Conservation (phyloP, 176 grass and related monocot genomes). For the Tillandsia fasciculata region DNA sequence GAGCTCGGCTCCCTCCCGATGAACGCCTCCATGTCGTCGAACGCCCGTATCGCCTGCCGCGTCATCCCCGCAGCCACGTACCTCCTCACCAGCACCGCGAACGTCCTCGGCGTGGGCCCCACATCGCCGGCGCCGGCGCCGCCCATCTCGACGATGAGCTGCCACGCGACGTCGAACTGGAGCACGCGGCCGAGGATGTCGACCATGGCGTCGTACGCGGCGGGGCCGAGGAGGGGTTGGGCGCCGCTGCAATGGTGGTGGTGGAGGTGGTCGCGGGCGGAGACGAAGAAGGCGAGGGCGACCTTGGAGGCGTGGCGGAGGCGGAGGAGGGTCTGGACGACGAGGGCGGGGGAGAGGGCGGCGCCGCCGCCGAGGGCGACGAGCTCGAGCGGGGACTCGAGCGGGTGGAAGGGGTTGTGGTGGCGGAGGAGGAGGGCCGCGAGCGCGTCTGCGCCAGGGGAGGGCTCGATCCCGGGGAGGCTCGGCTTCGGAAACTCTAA, state of each 20-base stretch:
- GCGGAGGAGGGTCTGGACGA: conserved; percentile 75
- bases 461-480: conserved; percentile 31
- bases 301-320: conserved; percentile 79
- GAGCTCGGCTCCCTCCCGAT: conserved; percentile 62
- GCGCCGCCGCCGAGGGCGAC: conserved; percentile 34
- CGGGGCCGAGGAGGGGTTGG: conserved; percentile 13
- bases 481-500: conserved; percentile 28
- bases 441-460: conserved; percentile 44
- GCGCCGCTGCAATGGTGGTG: neutral
- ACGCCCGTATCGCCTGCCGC: conserved; percentile 61
- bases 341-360: conserved; percentile 33
- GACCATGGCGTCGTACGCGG: conserved; percentile 68
- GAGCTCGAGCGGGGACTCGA: conserved; percentile 65
- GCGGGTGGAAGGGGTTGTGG: conserved; percentile 75
- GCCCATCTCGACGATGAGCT: conserved; percentile 64
- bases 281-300: conserved; percentile 62
- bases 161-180: conserved; percentile 80
- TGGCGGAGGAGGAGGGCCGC: conserved; percentile 58
- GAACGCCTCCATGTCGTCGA: conserved; percentile 97
- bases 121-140: conserved; percentile 38
- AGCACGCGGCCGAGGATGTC: conserved; percentile 51
- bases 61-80: conserved; percentile 67
- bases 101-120: conserved; percentile 44
- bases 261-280: conserved; percentile 41
- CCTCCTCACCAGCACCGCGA: conserved; percentile 63